A percentile compares a stretch with the other conserved stretches of the same genome.
phyloP scores from a whole-genome alignment of 495 filamentous ascomycete species.

The Hyphodiscus hymeniophilus region DNA sequence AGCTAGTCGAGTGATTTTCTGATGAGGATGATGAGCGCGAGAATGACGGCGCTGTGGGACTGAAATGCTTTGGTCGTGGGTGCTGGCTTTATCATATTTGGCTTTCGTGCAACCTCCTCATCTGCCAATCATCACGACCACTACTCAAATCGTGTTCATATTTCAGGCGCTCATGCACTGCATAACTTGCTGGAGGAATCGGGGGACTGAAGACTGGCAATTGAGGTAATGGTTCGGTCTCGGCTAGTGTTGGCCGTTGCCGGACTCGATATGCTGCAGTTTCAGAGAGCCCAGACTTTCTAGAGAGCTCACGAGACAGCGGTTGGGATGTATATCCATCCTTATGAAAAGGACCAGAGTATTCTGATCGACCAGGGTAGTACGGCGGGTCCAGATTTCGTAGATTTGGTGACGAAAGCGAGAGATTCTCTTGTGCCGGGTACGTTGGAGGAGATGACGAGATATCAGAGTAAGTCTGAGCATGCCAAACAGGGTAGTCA shows the following conservation, averaged over 20 bases:
- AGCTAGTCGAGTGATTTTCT: not conserved
- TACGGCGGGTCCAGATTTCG: constrained; percentile 17
- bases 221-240: constrained; percentile 21
- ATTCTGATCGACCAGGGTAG: constrained; percentile 17
- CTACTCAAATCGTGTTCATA: not conserved
- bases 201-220: constrained; percentile 17
- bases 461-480: constrained; percentile 27
- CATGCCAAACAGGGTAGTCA: constrained; percentile 3
- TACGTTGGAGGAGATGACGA: constrained; percentile 1
- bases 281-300: constrained; percentile 10
- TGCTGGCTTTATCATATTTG: not conserved
- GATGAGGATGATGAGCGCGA: constrained; percentile 3
- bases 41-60: constrained; percentile 16
- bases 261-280: constrained; percentile 11
- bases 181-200: constrained; percentile 17
- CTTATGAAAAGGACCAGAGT: constrained; percentile 3
- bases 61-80: constrained; percentile 5
- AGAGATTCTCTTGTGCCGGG: constrained; percentile 20
- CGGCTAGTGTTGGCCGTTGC: constrained; percentile 15
- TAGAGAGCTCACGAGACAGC: constrained; percentile 42
- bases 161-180: constrained; percentile 16
- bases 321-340: constrained; percentile 49
- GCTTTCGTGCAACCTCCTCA: constrained; percentile 4
- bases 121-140: not conserved
- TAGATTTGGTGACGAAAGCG: constrained; percentile 24